Evolutionary conservation across 2,329 filamentous ascomycete species (phyloP), one percentile per base, ranked within the genome.

Genomic region (Penicillium decumbens): DNA sequence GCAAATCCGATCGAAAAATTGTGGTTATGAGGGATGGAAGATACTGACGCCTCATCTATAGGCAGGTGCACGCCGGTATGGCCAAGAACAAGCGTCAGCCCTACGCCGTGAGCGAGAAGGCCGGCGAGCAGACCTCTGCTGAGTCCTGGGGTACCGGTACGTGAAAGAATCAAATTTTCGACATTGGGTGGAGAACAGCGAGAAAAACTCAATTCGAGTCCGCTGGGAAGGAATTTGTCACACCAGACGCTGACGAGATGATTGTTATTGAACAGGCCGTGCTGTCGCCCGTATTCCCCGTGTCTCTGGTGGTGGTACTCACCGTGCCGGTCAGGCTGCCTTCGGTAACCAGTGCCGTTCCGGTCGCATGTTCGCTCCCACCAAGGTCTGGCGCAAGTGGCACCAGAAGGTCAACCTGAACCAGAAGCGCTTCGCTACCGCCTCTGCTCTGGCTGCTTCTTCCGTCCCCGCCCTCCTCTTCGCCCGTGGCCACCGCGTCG

Each of bases 301-400:
- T 96, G 93, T 98, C 77, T 97, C 93, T 75, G 93, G 93, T 85
- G 92, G 93, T 82, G 93, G 93, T 89, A 98, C 93, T 76, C 93
- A 98, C 87, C 92, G 93, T 84, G 93, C 93, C 74, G 93, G 93
- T 82, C 93, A 98, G 83, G 93, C 93, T 77, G 93, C 93, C 68
- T 98, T 97, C 79, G 93, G 93, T 89, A 98, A 98, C 88, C 90
- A 92, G 90, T 98, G 93, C 82, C 91, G 93, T 77, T 95, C 92
- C 75, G 93, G 95, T 82, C 93, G 93, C 81, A 98, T 98, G 93
- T 98, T 98, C 81, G 93, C 93, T 67, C 93, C 93, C 65, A 98
- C 93, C 80, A 98, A 98, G 87, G 88, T 95, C 81, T 98, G 93
- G 95, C 85, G 93, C 77, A 96, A 95, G 83, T 98, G 93, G 95